Percentiles rank a stretch among this genome's conserved stretches.
Conservation (phyloP, 106 monocot species). For the Ottelia alismoides region DNA sequence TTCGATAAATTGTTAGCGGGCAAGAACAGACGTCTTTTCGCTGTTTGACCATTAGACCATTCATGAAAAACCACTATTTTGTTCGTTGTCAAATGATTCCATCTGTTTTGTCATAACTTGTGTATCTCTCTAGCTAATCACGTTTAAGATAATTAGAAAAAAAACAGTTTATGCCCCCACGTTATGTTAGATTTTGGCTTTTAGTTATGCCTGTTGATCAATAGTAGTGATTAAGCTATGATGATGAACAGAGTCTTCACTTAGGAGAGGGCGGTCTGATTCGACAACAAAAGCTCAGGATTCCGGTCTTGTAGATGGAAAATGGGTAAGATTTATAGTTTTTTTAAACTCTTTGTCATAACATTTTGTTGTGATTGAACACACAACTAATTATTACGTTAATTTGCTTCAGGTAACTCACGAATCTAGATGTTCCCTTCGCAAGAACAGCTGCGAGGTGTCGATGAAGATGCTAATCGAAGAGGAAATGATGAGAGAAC, state of each 20-base stretch:
- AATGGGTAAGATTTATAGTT: conserved; percentile 26
- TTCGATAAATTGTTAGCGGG: too few species aligned
- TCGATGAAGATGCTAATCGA: conserved; percentile 83
- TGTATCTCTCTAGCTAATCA: too few species aligned
- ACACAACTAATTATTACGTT: background rate
- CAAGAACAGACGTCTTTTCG: too few species aligned
- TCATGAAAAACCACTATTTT: too few species aligned
- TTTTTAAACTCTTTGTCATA: background rate
- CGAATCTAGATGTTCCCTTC: conserved; percentile 22
- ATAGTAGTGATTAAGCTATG: too few species aligned
- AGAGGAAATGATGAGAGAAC: conserved; percentile 71
- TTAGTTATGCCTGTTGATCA: too few species aligned
- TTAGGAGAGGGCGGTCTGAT: conserved; percentile 14
- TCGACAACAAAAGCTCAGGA: background rate
- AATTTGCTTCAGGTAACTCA: conserved; percentile 34
- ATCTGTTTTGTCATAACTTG: too few species aligned
- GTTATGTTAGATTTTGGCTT: too few species aligned
- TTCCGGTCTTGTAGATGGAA: conserved; percentile 17
- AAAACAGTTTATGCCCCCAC: too few species aligned
- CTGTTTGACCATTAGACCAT: too few species aligned
- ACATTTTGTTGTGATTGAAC: background rate
- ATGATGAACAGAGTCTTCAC: background rate
- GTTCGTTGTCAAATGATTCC: too few species aligned
- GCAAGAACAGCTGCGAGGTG: conserved; percentile 36
- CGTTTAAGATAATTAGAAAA: background rate